Base-by-base conservation (phyloP, 192 early-diverging fungal species). In the Allomyces macrogynus region DNA sequence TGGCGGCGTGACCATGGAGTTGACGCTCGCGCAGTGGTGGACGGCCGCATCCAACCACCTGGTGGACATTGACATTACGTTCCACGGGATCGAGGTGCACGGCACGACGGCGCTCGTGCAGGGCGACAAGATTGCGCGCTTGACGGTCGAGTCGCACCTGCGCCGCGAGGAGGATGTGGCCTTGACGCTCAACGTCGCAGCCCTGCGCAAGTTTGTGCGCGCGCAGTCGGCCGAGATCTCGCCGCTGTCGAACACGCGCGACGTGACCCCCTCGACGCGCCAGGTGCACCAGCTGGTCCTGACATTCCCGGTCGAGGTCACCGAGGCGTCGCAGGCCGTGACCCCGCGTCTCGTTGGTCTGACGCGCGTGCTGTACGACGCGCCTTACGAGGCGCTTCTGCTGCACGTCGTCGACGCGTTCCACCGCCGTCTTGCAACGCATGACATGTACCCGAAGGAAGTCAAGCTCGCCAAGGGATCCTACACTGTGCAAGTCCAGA, bases 11-110 rank as follows among this genome's bases (percentile, higher is more conserved):
- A 90, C 87, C 23, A 70, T 94, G 26, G 93, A 98, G 72, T 76
- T 90, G 32, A 72, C 85, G 65, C 63, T 96, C 43, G 90, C 90
- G 3, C 91, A 92, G 71, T 93, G 89, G 74, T 99, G 95, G 92
- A 86, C 83, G 60, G 79, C 81, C 65, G 73, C 86, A 25, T 91
- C 81, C 26, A 68, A 74, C 14, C 86, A 90, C 67, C 71, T 73
- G 24, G 72, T 94, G 11, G 80, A 82, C 25, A 69, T 92, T 12
- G 76, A 81, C 20, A 54, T 95, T 14, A 77, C 78, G n/a, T 94
- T 97, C 74, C 84, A 86, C 67, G 90, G 90, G 22, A 77, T 93
- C 49, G 73, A 78, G 61, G 40, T 86, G 64, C 77, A 20, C 70
- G 75, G 24, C 68, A 73, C 4, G 68, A 68, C 23, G 69, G 74